Conservation (phyloP, 768 basidiomycete genomes). For the Lactarius psammicola region DNA sequence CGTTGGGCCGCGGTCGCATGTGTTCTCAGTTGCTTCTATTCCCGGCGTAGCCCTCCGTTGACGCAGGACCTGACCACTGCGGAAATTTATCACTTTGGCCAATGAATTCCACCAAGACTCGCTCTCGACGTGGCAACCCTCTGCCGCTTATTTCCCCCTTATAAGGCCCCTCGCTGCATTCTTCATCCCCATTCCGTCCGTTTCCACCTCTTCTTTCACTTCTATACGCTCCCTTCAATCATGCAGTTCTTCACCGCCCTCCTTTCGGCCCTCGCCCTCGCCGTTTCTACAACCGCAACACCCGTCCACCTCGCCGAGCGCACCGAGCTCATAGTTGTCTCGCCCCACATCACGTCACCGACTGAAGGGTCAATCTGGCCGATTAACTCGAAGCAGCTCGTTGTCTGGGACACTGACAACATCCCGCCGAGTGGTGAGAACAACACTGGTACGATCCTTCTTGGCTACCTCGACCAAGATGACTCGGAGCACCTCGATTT, state of each 20-base stretch:
- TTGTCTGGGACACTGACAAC: constrained; percentile 7
- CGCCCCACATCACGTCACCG: background rate
- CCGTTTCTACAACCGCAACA: constrained; percentile 11
- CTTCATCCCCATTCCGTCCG: background rate
- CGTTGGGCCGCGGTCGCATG: constrained; percentile 2
- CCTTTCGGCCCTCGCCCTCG: constrained; percentile 12
- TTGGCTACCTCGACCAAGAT: constrained; percentile 2
- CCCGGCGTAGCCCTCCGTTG: background rate
- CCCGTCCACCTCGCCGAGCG: constrained; percentile 2
- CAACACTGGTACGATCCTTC: constrained; percentile 7
- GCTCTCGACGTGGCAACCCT: background rate
- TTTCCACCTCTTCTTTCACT: background rate
- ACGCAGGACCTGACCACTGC: background rate
- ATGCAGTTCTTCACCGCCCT: constrained; percentile 24
- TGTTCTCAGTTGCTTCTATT: constrained; percentile 6
- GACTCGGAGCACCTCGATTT: constrained; percentile 11
- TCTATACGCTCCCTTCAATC: background rate
- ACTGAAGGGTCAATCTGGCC: background rate
- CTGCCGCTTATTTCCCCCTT: background rate
- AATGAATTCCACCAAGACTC: background rate
- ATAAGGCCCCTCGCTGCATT: background rate
- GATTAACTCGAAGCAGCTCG: background rate
- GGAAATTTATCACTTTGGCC: background rate
- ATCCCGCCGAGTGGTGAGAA: background rate
- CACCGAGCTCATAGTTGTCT: constrained; percentile 1